Base-by-base conservation (phyloP, 2,329 filamentous ascomycete species). In the Penicillium rolfsii region DNA sequence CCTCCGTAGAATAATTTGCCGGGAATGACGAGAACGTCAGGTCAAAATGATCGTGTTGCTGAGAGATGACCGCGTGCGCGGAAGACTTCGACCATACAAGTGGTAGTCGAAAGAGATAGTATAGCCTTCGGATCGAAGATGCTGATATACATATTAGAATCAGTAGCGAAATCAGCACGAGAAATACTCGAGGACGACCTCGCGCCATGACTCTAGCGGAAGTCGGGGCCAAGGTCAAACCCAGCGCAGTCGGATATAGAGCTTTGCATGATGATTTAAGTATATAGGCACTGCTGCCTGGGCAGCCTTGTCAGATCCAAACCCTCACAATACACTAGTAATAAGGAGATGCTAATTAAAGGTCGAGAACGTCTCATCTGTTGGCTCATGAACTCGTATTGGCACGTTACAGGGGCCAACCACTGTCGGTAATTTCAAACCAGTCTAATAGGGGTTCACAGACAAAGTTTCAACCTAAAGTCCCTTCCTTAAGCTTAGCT, bases 21-120 rank as follows among this genome's bases (percentile, higher is more conserved):
- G 33, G 11, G 9, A 38, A 53, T 9, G 50, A 53, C 4, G 30
- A 36, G 19, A 53, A 53, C 11, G 14, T 41, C 12, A 53, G 35
- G 6, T 53, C 50, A 28, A 53, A 53, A n/a, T 41, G 35, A 9
- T 53, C 50, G 22, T 19, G 50, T 26, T 53, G 35, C 16, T 53
- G 50, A 5, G 50, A 53, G 35, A 53, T 53, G 2, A 22, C 40
- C 19, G 50, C 50, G 2, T 53, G 16, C 9, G 36, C 50, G 1
- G 50, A 36, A 26, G 50, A 38, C 3, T 26, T n/a, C 8, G 11
- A 26, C 50, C 50, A 53, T 6, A 53, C 35, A 5, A 53, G 28
- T 2, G 50, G 50, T 22, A 53, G 19, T 28, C 50, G 50, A 8
- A 53, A 28, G 5, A 53, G 50, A n/a, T 53, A 33, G 35, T 53